phyloP scores from a whole-genome alignment of 169 alveolate species.

The Cryptosporidium sp. region DNA sequence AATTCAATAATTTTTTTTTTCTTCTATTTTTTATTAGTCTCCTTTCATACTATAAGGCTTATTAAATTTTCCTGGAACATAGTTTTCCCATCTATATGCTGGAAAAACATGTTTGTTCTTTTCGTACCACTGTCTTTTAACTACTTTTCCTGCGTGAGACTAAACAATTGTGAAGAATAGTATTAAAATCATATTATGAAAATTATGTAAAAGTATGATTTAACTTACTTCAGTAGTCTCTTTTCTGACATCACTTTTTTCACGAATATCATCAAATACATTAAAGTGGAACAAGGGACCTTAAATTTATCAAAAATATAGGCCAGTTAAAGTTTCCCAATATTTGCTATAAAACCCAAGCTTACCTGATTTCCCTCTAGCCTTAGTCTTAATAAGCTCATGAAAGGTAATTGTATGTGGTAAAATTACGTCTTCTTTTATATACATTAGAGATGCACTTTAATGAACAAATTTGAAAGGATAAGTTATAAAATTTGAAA shows the following conservation, averaged over 20 bases:
- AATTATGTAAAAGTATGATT: not conserved
- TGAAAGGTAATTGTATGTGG: slow-evolving; percentile 81
- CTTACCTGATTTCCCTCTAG: slow-evolving; percentile 82
- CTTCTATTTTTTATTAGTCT: not conserved
- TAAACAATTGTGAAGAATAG: not conserved
- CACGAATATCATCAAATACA: slow-evolving; percentile 79
- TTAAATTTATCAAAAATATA: not conserved
- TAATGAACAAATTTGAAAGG: not conserved
- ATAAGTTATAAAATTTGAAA: not conserved
- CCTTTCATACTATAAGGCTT: slow-evolving; percentile 60
- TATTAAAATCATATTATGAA: not conserved
- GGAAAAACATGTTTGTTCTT: slow-evolving; percentile 84
- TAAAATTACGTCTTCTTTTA: slow-evolving; percentile 83
- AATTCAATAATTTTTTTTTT: not conserved
- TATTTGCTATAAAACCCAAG: not conserved
- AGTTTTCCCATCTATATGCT: slow-evolving; percentile 83
- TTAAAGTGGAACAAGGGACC: slow-evolving; percentile 80
- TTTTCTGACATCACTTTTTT: slow-evolving; percentile 77
- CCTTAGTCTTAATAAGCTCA: slow-evolving; percentile 80
- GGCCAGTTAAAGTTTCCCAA: not conserved
- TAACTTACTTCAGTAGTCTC: slow-evolving; percentile 71
- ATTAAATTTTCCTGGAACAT: slow-evolving; percentile 63
- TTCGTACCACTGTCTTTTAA: slow-evolving; percentile 84
- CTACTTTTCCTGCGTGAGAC: slow-evolving; percentile 84
- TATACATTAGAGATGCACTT: slow-evolving; percentile 80